A percentile compares a stretch with the other conserved stretches of the same genome.
phyloP scores from a whole-genome alignment of 768 basidiomycete genomes.

The Suillus brevipes region DNA sequence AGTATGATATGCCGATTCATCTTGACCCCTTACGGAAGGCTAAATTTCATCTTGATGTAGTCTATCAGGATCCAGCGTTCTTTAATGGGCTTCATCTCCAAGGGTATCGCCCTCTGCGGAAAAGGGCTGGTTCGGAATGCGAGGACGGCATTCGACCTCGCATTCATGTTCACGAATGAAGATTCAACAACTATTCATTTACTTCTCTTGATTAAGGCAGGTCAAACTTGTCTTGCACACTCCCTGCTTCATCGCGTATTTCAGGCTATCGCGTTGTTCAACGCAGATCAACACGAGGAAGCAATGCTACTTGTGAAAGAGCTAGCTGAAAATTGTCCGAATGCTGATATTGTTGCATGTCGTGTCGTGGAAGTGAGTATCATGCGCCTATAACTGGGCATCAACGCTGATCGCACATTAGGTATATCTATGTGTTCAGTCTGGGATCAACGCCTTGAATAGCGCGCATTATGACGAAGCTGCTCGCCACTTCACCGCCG shows the following conservation, averaged over 20 bases:
- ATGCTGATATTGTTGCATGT: not conserved
- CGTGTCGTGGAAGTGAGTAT: not conserved
- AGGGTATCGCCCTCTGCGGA: not conserved
- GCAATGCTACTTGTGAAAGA: not conserved
- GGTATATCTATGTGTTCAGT: not conserved
- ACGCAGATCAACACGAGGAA: not conserved
- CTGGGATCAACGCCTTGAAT: not conserved
- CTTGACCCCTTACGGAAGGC: not conserved
- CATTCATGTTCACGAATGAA: not conserved
- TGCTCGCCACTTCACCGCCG: not conserved
- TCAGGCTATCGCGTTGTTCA: not conserved
- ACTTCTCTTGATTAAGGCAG: not conserved
- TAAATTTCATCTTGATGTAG: not conserved
- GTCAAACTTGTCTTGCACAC: not conserved
- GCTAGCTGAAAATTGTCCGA: not conserved
- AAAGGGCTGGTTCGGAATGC: not conserved
- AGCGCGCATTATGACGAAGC: not conserved
- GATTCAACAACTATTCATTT: not conserved
- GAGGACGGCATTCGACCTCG: not conserved
- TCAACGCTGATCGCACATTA: not conserved
- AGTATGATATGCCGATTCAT: not conserved
- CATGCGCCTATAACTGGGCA: not conserved
- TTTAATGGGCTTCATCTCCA: not conserved
- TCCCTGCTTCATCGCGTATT: not conserved
- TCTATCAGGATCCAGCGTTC: not conserved